Evolutionary conservation across 306 rosid species (phyloP).

Genomic region (Lablab purpureus): DNA sequence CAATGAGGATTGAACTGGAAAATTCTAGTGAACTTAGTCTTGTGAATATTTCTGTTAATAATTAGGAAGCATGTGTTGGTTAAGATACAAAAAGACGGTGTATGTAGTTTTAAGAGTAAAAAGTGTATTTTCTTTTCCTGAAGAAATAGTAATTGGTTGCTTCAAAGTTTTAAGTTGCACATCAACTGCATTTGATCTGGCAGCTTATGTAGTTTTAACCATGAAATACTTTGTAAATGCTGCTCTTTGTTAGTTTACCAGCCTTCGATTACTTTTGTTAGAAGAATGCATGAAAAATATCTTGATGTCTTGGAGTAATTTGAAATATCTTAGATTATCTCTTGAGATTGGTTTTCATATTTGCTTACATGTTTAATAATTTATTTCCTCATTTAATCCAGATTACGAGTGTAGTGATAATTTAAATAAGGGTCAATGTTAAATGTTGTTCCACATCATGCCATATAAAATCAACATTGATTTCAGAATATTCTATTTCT

Average conservation of each 20-base stretch:
- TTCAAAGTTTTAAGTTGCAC: not conserved
- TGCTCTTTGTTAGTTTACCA: not conserved
- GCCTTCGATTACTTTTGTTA: not conserved
- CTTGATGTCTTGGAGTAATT: not conserved
- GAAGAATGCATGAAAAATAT: not conserved
- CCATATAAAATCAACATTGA: not conserved
- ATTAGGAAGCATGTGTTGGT: not conserved
- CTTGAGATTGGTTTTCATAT: not conserved
- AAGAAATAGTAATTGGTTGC: not conserved
- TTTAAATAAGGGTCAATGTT: not conserved
- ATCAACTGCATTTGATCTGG: not conserved
- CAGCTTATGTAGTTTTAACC: not conserved
- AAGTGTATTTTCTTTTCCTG: constrained; percentile 12
- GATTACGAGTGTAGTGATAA: not conserved
- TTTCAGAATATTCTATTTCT: constrained; percentile 5
- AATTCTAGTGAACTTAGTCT: not conserved
- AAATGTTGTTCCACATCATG: not conserved
- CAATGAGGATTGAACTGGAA: not conserved
- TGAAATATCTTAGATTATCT: not conserved
- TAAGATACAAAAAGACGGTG: not conserved
- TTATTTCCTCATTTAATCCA: constrained; percentile 17
- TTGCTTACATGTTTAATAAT: not conserved
- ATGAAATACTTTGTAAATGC: not conserved
- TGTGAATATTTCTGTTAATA: constrained; percentile 9
- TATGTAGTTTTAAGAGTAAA: not conserved